Evolutionary conservation across 2,329 filamentous ascomycete species (phyloP).

Genomic region (Biscogniauxia sp.): DNA sequence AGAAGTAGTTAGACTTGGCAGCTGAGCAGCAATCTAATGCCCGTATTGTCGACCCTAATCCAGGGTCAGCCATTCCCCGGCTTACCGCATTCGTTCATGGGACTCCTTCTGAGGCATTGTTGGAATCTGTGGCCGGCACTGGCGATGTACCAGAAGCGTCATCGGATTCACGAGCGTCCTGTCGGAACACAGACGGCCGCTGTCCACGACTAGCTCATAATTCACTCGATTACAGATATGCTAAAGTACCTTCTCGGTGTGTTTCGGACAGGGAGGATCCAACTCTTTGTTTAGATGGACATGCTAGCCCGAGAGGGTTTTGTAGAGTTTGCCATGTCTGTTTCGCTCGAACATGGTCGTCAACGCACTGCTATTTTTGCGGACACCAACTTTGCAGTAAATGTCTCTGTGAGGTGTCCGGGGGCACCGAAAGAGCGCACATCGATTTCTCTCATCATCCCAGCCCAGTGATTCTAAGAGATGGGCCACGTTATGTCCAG

Average conservation of each 20-base stretch:
- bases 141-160: constrained; percentile 9
- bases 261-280: constrained; percentile 40
- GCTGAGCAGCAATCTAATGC: neutral
- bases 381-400: constrained; percentile 50
- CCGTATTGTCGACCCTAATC: neutral
- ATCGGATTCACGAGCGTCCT: constrained; percentile 16
- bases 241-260: constrained; percentile 46
- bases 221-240: constrained; percentile 47
- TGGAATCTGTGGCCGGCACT: constrained; percentile 3
- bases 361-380: constrained; percentile 45
- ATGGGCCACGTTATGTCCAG: constrained; percentile 12
- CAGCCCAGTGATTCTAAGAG: constrained; percentile 12
- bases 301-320: constrained; percentile 26
- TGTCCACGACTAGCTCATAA: constrained; percentile 40
- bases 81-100: neutral
- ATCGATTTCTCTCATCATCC: constrained; percentile 20
- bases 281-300: constrained; percentile 33
- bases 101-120: neutral
- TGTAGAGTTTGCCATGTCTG: constrained; percentile 50
- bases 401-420: constrained; percentile 39
- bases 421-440: constrained; percentile 21
- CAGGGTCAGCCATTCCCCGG: neutral
- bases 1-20: constrained; percentile 10
- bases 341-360: constrained; percentile 38
- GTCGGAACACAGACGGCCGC: constrained; percentile 33